Evolutionary conservation across 108 stramenopile genomes (phyloP).

Genomic region (Pseudonitzschia multistriata): DNA sequence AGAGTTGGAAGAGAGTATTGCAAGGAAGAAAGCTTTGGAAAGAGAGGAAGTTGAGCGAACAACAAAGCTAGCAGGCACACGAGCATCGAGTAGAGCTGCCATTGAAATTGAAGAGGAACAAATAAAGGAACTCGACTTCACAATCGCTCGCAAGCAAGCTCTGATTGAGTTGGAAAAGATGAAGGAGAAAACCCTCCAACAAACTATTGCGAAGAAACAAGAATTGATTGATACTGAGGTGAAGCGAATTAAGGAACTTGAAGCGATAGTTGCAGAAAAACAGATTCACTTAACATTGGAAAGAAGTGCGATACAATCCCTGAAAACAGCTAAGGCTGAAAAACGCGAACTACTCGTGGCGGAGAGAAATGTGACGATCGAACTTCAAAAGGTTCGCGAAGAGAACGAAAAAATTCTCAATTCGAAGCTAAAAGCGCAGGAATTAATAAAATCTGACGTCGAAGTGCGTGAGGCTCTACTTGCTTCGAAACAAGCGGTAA

Average conservation of each 20-base stretch:
- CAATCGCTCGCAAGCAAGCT: conserved; percentile 26
- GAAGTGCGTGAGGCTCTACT: background rate
- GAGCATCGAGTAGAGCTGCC: conserved; percentile 6
- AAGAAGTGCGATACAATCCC: conserved; percentile 7
- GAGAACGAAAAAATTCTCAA: conserved; percentile 18
- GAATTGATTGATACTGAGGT: conserved; percentile 23
- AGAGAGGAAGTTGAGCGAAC: conserved; percentile 7
- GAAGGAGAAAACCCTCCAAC: conserved; percentile 30
- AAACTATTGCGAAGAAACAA: conserved; percentile 24
- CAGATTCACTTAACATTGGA: conserved; percentile 5
- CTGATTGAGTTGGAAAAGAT: conserved; percentile 29
- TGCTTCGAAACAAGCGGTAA: background rate
- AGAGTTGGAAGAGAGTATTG: conserved; percentile 19
- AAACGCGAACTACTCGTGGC: conserved; percentile 14
- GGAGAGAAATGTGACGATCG: conserved; percentile 9
- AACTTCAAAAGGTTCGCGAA: conserved; percentile 2
- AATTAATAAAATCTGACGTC: background rate
- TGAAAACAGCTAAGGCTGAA: conserved; percentile 12
- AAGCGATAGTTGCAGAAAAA: conserved; percentile 11
- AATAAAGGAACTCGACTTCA: conserved; percentile 22
- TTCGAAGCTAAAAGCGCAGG: conserved; percentile 7
- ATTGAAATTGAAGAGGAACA: conserved; percentile 22
- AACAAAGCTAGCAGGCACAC: conserved; percentile 1
- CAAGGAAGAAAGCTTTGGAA: conserved; percentile 3
- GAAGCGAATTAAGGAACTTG: conserved; percentile 20